phyloP scores from a whole-genome alignment of 2,329 filamentous ascomycete genomes.

The Botrytis tulipae region DNA sequence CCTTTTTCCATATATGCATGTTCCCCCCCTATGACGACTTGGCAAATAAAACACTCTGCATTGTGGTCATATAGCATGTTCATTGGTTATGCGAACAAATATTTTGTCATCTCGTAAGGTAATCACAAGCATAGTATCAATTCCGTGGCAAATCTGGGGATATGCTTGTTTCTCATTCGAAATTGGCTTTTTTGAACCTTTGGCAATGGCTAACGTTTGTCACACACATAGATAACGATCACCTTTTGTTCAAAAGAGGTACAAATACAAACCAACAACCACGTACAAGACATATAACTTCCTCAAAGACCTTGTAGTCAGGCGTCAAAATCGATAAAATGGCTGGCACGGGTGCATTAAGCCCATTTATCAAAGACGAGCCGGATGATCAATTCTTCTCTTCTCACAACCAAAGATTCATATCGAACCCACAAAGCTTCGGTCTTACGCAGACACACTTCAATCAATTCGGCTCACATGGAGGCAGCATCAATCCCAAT shows the following conservation, averaged over 20 bases:
- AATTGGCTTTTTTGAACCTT: conserved; percentile 23
- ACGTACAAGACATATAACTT: conserved; percentile 24
- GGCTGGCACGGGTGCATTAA: conserved; percentile 41
- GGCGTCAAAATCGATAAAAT: conserved; percentile 37
- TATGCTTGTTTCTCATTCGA: conserved; percentile 26
- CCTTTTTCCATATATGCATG: conserved; percentile 21
- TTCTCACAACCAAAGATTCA: conserved; percentile 36
- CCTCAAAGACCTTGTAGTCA: conserved; percentile 23
- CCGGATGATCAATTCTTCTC: conserved; percentile 59
- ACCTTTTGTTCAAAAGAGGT: conserved; percentile 17
- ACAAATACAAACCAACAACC: conserved; percentile 27
- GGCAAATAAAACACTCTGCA: neutral
- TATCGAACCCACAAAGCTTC: conserved; percentile 37
- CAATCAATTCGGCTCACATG: conserved; percentile 40
- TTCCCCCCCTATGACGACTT: conserved; percentile 5
- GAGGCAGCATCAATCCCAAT: conserved; percentile 74
- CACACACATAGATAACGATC: conserved; percentile 30
- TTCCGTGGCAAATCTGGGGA: neutral
- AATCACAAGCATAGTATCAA: conserved; percentile 2
- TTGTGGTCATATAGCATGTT: conserved; percentile 10
- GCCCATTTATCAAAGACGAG: conserved; percentile 67
- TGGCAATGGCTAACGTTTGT: conserved; percentile 36
- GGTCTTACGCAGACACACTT: conserved; percentile 49
- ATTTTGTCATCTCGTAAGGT: neutral
- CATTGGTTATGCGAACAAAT: neutral